phyloP scores from a whole-genome alignment of 306 rosid genomes.

The Rubus parviflorus region DNA sequence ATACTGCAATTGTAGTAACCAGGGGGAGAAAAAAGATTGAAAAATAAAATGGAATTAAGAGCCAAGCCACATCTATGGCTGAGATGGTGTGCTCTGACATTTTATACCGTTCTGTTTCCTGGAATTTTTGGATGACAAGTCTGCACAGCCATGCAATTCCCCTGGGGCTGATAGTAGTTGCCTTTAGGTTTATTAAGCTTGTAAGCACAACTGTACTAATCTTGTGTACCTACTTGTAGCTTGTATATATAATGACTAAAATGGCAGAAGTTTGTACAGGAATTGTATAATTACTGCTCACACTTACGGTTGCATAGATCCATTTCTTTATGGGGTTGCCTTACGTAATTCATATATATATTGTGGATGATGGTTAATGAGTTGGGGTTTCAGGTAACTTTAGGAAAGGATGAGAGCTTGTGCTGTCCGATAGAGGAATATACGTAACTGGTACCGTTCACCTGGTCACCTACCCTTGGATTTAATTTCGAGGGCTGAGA shows the following conservation, averaged over 20 bases:
- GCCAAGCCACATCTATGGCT: neutral
- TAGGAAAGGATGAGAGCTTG: neutral
- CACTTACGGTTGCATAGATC: neutral
- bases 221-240: conserved; percentile 7
- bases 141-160: conserved; percentile 10
- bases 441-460: too few species aligned
- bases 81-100: neutral
- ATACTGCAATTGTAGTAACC: conserved; percentile 5
- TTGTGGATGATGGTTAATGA: neutral
- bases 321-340: neutral
- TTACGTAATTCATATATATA: neutral
- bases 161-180: neutral
- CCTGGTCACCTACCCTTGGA: too few species aligned
- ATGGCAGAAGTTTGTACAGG: conserved; percentile 10
- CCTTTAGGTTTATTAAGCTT: conserved; percentile 11
- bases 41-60: neutral
- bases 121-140: conserved; percentile 2
- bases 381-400: neutral
- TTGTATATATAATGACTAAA: conserved; percentile 13
- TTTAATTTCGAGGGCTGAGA: too few species aligned
- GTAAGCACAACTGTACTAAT: neutral
- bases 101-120: neutral
- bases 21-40: neutral
- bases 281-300: conserved; percentile 11
- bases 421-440: too few species aligned